Evolutionary conservation across 1,139 yeast genomes (phyloP).

Genomic region (Candida gigantensis): DNA sequence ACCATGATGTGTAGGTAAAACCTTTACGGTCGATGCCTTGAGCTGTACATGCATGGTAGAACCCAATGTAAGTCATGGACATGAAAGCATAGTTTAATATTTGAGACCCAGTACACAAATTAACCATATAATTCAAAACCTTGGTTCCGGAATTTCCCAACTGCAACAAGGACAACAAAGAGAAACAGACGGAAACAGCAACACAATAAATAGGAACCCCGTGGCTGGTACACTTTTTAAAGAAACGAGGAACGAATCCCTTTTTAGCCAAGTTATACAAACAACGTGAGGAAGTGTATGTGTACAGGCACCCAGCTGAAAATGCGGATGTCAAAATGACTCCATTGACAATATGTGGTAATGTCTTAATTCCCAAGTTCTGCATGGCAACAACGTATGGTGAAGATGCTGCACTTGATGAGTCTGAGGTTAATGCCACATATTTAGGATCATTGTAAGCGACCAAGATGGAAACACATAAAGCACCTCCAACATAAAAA

Average conservation of each 20-base stretch:
- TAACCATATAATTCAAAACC: slow-evolving; percentile 32
- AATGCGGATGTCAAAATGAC: slow-evolving; percentile 32
- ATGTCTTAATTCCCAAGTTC: slow-evolving; percentile 36
- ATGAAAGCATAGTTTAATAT: slow-evolving; percentile 32
- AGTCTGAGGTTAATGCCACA: slow-evolving; percentile 22
- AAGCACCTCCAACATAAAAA: slow-evolving; percentile 59
- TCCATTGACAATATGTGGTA: slow-evolving; percentile 46
- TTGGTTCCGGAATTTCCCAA: slow-evolving; percentile 22
- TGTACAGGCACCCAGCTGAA: slow-evolving; percentile 48
- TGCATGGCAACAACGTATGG: slow-evolving; percentile 50
- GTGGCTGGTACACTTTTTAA: slow-evolving; percentile 32
- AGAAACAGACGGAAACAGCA: slow-evolving; percentile 24
- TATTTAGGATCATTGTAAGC: slow-evolving; percentile 43
- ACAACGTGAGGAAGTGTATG: slow-evolving; percentile 45
- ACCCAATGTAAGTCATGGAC: slow-evolving; percentile 29
- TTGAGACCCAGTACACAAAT: slow-evolving; percentile 25
- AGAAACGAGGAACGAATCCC: slow-evolving; percentile 42
- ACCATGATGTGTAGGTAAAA: slow-evolving; percentile 34
- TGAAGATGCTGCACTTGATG: slow-evolving; percentile 36
- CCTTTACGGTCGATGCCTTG: slow-evolving; percentile 38
- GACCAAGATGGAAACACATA: slow-evolving; percentile 40
- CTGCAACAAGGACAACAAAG: slow-evolving; percentile 31
- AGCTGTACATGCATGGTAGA: slow-evolving; percentile 26
- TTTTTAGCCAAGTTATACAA: slow-evolving; percentile 40
- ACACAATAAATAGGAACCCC: slow-evolving; percentile 28